A percentile compares a stretch with the other conserved stretches of the same genome.
Evolutionary conservation across 73 alveolate genomes (phyloP).

Genomic region (Durusdinium trenchii): DNA sequence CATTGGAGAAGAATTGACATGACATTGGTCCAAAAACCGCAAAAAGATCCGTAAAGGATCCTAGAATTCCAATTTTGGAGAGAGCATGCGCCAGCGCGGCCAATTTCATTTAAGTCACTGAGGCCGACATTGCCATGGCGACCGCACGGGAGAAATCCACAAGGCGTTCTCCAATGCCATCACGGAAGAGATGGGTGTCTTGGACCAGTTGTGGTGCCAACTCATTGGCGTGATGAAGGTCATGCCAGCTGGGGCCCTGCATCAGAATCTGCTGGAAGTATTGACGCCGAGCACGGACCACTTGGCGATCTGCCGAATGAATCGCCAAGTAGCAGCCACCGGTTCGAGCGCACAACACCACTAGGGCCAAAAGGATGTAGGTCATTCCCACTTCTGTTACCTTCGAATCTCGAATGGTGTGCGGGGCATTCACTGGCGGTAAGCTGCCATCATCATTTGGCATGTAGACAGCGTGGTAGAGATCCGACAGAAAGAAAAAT

Average conservation of each 20-base stretch:
- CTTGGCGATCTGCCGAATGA: constrained; percentile 88
- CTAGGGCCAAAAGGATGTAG: constrained; percentile 66
- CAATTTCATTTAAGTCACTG: constrained; percentile 27
- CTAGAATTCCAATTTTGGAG: too few species aligned
- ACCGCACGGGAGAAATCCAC: constrained; percentile 82
- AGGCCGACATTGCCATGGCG: constrained; percentile 84
- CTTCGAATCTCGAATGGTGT: constrained; percentile 44
- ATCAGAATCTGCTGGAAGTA: constrained; percentile 84
- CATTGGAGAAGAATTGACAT: too few species aligned
- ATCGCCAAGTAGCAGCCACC: constrained; percentile 91
- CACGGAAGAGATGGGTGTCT: constrained; percentile 91
- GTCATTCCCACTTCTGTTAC: constrained; percentile 83
- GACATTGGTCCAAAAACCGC: too few species aligned
- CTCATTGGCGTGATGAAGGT: constrained; percentile 60
- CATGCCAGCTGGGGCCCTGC: constrained; percentile 94
- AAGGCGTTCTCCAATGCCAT: constrained; percentile 80
- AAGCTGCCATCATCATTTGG: constrained; percentile 85
- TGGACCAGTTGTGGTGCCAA: constrained; percentile 83
- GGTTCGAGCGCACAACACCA: constrained; percentile 64
- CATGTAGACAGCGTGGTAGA: constrained; percentile 78
- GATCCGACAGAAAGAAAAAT: constrained; percentile 74
- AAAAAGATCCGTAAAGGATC: too few species aligned
- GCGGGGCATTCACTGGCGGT: constrained; percentile 74
- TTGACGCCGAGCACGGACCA: constrained; percentile 67
- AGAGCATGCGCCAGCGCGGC: too few species aligned